Evolutionary conservation across 768 basidiomycete species (phyloP), one percentile per base, ranked within the genome.

Genomic region (Tulasnella sp.): DNA sequence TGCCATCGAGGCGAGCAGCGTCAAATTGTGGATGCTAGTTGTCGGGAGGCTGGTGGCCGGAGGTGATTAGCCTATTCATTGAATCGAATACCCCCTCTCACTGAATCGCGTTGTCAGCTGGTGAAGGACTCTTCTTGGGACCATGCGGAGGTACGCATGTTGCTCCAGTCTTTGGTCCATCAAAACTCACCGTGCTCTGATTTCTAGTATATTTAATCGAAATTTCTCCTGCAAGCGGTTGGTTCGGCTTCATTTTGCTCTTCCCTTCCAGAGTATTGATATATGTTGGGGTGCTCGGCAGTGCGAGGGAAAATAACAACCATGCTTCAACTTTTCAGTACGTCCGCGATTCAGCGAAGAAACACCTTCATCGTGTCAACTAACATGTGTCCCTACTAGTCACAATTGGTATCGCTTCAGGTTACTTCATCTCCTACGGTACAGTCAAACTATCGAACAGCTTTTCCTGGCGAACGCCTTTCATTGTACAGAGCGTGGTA

Each of bases 31-130:
- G 18, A 83, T 87, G 80, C 84, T 90, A 41, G 85, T 90, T 41
- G 84, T 88, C 37, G 90, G 88, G 1, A 85, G 89, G 16, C 86
- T 88, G 28, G 83, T 90, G 72, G 87, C 89, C 1, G 90, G 89
- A 0, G 60, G 82, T 81, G 3, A 81, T 82, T 24, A 78, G 80
- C 76, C 24, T 28, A 46, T 64, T 11, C 41, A 48, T 31, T 72
- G 46, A 11, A 24, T 50, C 60, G 42, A 41, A 75, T 41, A 24
- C 22, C 22, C 46, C 5, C 37, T 2, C 50, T 72, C 16, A 72
- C 40, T 76, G 9, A 18, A 40, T 37, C 44, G 31, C 28, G 28
- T 37, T 60, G n/a, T 20, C 44, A 82, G 81, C 87, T 0, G 88
- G 88, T n/a, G 87, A 89, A 82, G 89, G 89, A 20, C 83, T 89